Base-by-base conservation (phyloP, 2,329 filamentous ascomycete species). In the Leptographium radiaticola region DNA sequence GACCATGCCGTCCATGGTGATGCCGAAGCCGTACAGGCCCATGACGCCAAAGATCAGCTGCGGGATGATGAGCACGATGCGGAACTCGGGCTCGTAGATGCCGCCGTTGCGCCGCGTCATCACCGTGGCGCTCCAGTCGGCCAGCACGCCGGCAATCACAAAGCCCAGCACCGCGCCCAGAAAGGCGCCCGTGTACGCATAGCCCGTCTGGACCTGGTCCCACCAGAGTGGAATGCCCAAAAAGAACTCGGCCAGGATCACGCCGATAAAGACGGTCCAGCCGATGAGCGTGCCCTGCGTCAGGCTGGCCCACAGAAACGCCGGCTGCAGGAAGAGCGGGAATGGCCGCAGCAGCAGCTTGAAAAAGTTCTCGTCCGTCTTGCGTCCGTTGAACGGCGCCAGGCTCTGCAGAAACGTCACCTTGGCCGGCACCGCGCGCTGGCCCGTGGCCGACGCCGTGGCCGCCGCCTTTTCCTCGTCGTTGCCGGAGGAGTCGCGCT, bases 251-350 rank as follows among this genome's bases (percentile, higher is more conserved):
- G 84, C 86, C 47, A 94, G 71, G 59, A 93, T 81, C 57, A 93
- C 84, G 54, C 87, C 86, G 59, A 95, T 91, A 64, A 96, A 88
- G 16, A 96, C 87, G 1, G 90, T 95, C 90, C 91, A 97, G 59
- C 90, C 91, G 63, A 96, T 95, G 64, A 95, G 80, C 6, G 87
- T 81, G 16, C 90, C 90, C 74, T 95, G 90, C 50, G 90, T 87
- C 4, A 96, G 73, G 62, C 74, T 75, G 30, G 74, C 75, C 87
- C 89, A 95, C 43, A 94, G 68, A 60, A 96, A 88, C 9, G 87
- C 87, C 0, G 89, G 90, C 65, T 96, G 90, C 8, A 86, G 66
- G 61, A 95, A 84, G 1, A 96, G 76, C 0, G 87, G 87, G 52
- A 96, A 83, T 0, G 90, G 91, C 3, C 90, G 79, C n/a, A 83